Base-by-base conservation (phyloP, 2,329 filamentous ascomycete genomes). In the Hypocrella siamensis region DNA sequence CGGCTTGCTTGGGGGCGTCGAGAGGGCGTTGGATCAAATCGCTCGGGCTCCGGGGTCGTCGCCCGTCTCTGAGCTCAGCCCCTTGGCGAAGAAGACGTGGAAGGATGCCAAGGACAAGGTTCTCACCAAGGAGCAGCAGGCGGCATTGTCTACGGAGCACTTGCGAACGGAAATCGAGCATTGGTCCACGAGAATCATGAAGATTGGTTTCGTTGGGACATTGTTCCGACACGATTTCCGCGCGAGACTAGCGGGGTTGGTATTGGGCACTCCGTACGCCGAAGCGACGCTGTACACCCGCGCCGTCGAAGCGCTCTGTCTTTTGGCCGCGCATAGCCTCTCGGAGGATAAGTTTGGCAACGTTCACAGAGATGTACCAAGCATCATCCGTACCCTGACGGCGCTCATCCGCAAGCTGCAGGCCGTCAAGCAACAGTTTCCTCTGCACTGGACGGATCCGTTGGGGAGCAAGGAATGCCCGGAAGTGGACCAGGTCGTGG, bases 261-360 rank as follows among this genome's bases (percentile, higher is more conserved):
- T 93, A 4, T 63, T 90, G 15, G 85, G 84, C 19, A 60, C 67
- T 0, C 85, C 85, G 0, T 75, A 79, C 45, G 79, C 77, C 3
- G 75, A 80, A 46, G 59, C 73, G 2, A 70, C 70, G 19, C 58
- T 79, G 12, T 77, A 84, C 41, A 55, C 79, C 31, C 75, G 88
- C 47, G 79, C 82, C 2, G 64, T 76, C n/a, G 72, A 75, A 36
- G 70, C 78, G 1, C 57, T 90, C 25, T 73, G 71, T 10, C 65
- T 68, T 31, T 63, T 96, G 18, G 70, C 81, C 1, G 67, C 83
- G 4, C 69, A 70, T 38, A 88, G 80, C 52, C 56, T 94, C 33
- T 60, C 62, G 4, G 86, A 96, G 52, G 88, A 96, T 49, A 67
- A 68, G 29, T 90, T 75, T 47, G 88, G 88, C 11, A 80, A 82